These are phyloP conservation scores for Alternaria postmessia DNA, from an alignment of 2,329 filamentous ascomycete species.

Conservation along the genomic window DNA sequence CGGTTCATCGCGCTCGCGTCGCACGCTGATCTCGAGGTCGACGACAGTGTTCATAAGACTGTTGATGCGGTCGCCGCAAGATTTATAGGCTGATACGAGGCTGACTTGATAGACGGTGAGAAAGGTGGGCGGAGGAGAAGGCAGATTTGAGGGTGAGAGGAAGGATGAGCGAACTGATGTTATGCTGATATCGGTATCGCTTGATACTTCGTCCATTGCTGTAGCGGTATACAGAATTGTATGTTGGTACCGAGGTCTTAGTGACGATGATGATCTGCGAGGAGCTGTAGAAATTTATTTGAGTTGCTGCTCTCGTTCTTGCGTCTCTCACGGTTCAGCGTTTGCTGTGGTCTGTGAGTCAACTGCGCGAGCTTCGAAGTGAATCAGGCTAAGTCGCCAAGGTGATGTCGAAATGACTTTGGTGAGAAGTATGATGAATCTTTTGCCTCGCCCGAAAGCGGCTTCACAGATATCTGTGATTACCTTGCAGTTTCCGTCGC, in stretches of 20 bases:
- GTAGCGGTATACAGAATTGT: not conserved
- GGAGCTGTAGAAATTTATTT: not conserved
- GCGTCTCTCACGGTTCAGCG: not conserved
- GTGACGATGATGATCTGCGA: not conserved
- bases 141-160: not conserved
- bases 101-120: slow-evolving; percentile 1
- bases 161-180: not conserved
- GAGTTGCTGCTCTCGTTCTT: not conserved
- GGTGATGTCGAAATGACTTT: not conserved
- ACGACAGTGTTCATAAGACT: slow-evolving; percentile 8
- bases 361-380: not conserved
- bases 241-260: not conserved
- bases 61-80: not conserved
- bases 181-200: not conserved
- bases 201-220: not conserved
- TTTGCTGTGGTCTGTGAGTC: not conserved
- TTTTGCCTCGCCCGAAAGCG: not conserved
- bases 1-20: slow-evolving; percentile 12
- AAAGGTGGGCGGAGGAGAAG: not conserved
- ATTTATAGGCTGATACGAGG: not conserved
- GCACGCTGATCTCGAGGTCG: not conserved
- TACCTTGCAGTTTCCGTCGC: not conserved
- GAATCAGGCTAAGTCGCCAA: not conserved
- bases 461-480: not conserved
- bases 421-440: not conserved